A percentile compares a stretch with the other conserved stretches of the same genome.
These are phyloP conservation scores for Kalaharituber pfeilii DNA, from an alignment of 2,329 filamentous ascomycete species.

Conservation along the genomic window DNA sequence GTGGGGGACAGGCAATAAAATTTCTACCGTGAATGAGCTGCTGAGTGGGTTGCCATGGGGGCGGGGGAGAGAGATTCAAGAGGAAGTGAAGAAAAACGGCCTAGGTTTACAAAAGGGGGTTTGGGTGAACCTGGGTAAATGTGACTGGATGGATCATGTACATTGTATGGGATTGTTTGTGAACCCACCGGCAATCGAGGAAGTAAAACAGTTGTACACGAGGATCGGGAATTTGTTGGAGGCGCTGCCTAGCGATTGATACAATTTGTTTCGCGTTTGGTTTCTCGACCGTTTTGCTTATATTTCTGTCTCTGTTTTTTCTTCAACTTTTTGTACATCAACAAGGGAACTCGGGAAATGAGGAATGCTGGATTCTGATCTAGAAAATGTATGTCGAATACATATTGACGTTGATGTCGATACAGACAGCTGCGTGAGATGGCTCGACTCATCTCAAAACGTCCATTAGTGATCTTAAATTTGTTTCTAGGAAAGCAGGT, in stretches of 20 bases:
- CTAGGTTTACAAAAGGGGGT: neutral
- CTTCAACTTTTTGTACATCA: no score
- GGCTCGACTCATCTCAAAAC: no score
- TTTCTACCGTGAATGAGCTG: neutral
- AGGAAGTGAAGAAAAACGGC: neutral
- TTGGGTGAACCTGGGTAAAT: neutral
- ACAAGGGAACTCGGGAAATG: no score
- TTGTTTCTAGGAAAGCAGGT: no score
- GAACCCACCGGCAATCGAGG: neutral
- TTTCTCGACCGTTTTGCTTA: no score
- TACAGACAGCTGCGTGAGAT: no score
- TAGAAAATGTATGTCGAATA: no score
- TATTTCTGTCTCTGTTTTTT: no score
- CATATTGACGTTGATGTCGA: no score
- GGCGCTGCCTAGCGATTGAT: neutral
- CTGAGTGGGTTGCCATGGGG: neutral
- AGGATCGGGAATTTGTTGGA: neutral
- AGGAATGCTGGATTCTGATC: no score
- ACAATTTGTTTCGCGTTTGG: no score
- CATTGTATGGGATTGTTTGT: neutral
- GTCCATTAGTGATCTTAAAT: no score
- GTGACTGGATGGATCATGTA: neutral
- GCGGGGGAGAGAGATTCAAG: neutral
- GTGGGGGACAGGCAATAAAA: neutral
- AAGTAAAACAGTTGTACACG: neutral